Base-by-base conservation (phyloP, 768 basidiomycete species). In the Hygrophorus pudorinus region DNA sequence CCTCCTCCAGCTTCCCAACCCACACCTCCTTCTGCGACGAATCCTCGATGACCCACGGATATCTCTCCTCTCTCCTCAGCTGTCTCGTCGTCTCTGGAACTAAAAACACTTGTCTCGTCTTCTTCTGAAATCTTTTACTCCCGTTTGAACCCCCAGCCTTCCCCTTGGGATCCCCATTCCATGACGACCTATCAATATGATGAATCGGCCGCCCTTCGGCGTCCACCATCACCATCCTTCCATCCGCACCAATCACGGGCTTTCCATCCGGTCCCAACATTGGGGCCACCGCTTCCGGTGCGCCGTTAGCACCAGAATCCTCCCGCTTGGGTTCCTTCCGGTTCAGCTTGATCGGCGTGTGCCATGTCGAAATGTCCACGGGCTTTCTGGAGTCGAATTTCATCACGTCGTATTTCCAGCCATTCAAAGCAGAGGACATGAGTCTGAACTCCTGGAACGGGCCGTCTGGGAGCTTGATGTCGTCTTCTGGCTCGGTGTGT, bases 21-120 rank as follows among this genome's bases (percentile, higher is more conserved):
- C 90, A 93, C 11, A 77, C 59, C 63, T 92, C 86, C 45, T 70
- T 66, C 41, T 76, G 72, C 14, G 71, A 70, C 30, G 72, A 75
- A 58, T 90, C 88, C 66, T 93, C 90, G 66, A 92, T 76, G 31
- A 93, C 83, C 90, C 90, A 93, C 2, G 90, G 90, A 61, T 85
- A 86, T 50, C 85, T 68, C 64, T 93, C 90, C 64, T 93, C 90
- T 56, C 74, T 75, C 59, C 85, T 70, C 54, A 92, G 67, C 63
- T 87, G 81, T 52, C 88, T 68, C 41, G 76, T 70, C 31, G 81
- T 81, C 44, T 91, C 87, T 0, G 85, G 78, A 1, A 90, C 81
- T 48, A 79, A 73, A 64, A 82, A 90, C 14, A 92, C 85, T 66
- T 89, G 66, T 60, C 76, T 52, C 67, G 91, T 75, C 81, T 92